Base-by-base conservation (phyloP, 1,284 basidiomycete species). In the Fistulina hepatica region DNA sequence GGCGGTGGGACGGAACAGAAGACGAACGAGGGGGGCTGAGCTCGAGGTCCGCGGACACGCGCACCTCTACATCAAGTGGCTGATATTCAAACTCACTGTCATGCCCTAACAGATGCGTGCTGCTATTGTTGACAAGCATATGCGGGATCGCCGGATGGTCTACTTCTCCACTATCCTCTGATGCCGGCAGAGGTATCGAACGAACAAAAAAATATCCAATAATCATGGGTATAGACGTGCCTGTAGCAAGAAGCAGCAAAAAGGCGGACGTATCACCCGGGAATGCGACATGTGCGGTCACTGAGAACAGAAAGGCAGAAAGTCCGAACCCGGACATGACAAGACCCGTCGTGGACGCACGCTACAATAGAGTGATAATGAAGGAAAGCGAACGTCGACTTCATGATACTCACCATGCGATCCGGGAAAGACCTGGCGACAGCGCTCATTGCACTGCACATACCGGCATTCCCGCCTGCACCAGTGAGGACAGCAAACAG, bases 291-390 rank as follows among this genome's bases (percentile, higher is more conserved):
- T 83, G 76, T 0, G 80, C 74, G 13, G 85, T 53, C 0, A 72
- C 67, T 16, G 79, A 79, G 58, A 89, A 90, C 41, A 81, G 63
- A 58, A 89, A 88, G 0, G 85, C 86, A 6, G 81, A 85, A 5
- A 90, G 66, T 0, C 86, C 86, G 43, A 86, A 88, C n/a, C 82
- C 86, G 0, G 82, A 82, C 12, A 86, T 60, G 15, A 89, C 83
- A 11, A 83, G 53, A 3, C 78, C 79, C 2, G 80, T 83, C 1
- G 78, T 72, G 0, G 77, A 73, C 2, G 78, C 84, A 24, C 84
- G 66, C 77, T 77, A 26, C 9, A 33, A 43, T 7, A 13, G 4
- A 10, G n/a, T 19, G 10, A 26, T 7, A 36, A 31, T 33, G 3
- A 37, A 26, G 6, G 9, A 21, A 13, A 37, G 12, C 22, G 13